Percentiles rank a stretch among this genome's conserved stretches.
Conservation (phyloP, 2,329 filamentous ascomycete genomes). For the Epichloe baconii region DNA sequence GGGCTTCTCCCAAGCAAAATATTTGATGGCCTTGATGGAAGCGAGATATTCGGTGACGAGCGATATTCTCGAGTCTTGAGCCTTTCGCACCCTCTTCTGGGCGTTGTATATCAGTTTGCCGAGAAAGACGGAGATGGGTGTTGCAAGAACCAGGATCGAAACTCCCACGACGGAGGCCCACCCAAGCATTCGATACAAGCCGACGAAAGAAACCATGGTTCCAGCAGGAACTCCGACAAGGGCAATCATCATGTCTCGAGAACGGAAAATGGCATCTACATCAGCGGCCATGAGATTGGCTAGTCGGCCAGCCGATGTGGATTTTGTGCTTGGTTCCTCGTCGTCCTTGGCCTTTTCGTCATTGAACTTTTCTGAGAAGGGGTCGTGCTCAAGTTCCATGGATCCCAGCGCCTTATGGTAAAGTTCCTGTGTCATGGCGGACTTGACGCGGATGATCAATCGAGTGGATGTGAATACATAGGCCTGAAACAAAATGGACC, state of each 20-base stretch:
- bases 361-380: constrained; percentile 20
- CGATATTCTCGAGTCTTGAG: constrained; percentile 44
- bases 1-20: constrained; percentile 46
- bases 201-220: constrained; percentile 33
- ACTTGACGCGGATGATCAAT: constrained; percentile 42
- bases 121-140: constrained; percentile 37
- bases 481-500: constrained; percentile 39
- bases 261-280: constrained; percentile 38
- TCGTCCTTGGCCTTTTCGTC: constrained; percentile 15
- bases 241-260: constrained; percentile 37
- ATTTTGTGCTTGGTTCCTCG: constrained; percentile 17
- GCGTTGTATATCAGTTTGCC: constrained; percentile 35
- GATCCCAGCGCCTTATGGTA: constrained; percentile 42
- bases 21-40: constrained; percentile 46
- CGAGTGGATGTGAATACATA: constrained; percentile 45
- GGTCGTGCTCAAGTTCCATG: constrained; percentile 44
- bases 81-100: constrained; percentile 38
- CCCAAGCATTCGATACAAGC: constrained; percentile 41
- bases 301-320: constrained; percentile 35
- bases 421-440: constrained; percentile 44
- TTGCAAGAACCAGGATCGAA: constrained; percentile 30
- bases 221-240: constrained; percentile 32
- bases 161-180: constrained; percentile 43
- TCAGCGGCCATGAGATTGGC: constrained; percentile 47
- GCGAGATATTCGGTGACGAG: constrained; percentile 44